Evolutionary conservation across 208 protist species (phyloP).

Genomic region (Trypanosoma boissoni): DNA sequence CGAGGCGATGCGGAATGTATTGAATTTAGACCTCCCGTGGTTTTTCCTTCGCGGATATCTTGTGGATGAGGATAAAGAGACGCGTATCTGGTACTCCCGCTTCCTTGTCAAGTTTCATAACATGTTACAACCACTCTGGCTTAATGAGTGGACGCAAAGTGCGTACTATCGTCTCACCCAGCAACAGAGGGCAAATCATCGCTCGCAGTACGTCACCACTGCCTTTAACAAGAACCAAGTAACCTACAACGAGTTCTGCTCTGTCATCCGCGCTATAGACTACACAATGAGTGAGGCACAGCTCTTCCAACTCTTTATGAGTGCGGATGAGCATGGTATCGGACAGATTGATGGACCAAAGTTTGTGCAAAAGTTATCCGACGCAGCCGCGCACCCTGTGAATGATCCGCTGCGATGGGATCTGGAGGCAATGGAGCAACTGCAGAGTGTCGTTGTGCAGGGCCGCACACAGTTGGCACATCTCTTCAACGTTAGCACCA

Average conservation of each 20-base stretch:
- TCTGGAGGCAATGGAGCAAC: slow-evolving; percentile 80
- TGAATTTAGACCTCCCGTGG: slow-evolving; percentile 85
- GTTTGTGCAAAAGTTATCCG: slow-evolving; percentile 60
- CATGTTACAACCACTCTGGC: slow-evolving; percentile 63
- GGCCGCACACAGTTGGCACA: slow-evolving; percentile 64
- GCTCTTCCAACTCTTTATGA: slow-evolving; percentile 83
- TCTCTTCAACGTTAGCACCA: slow-evolving; percentile 60
- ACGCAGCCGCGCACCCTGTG: slow-evolving; percentile 33
- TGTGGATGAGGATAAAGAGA: slow-evolving; percentile 61
- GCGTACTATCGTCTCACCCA: slow-evolving; percentile 57
- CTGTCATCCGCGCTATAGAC: slow-evolving; percentile 79
- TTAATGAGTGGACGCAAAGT: slow-evolving; percentile 65
- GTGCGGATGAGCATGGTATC: slow-evolving; percentile 54
- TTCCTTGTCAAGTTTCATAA: slow-evolving; percentile 80
- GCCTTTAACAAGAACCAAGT: slow-evolving; percentile 77
- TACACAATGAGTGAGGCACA: slow-evolving; percentile 78
- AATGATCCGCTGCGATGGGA: slow-evolving; percentile 71
- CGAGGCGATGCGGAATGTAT: slow-evolving; percentile 83
- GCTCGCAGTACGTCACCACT: slow-evolving; percentile 66
- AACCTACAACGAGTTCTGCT: slow-evolving; percentile 87
- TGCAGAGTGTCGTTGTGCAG: slow-evolving; percentile 86
- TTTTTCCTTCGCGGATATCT: slow-evolving; percentile 86
- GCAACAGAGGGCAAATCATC: slow-evolving; percentile 79
- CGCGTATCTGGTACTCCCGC: slow-evolving; percentile 69
- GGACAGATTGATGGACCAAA: slow-evolving; percentile 70